Conservation (phyloP, 2,329 filamentous ascomycete genomes). For the Aspergillus sp. region DNA sequence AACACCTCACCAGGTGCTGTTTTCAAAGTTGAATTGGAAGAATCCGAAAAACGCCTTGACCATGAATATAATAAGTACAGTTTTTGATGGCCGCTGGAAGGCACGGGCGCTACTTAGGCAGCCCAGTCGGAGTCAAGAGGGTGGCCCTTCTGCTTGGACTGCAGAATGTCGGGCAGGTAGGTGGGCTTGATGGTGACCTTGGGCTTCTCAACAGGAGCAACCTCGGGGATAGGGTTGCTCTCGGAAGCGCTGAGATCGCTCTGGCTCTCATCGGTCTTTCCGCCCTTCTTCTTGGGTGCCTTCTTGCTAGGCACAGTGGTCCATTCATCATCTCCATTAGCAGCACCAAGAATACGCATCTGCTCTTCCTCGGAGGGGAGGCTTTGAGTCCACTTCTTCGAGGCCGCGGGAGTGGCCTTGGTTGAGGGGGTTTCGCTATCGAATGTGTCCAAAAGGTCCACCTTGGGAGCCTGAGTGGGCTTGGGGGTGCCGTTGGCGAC, state of each 20-base stretch:
- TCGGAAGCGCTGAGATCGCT: conserved; percentile 42
- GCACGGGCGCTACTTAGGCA: conserved; percentile 18
- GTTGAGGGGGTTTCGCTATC: conserved; percentile 19
- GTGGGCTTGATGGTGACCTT: conserved; percentile 32
- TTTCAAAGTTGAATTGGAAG: conserved; percentile 6
- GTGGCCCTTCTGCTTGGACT: conserved; percentile 33
- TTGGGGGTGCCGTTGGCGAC: conserved; percentile 18
- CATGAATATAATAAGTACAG: conserved; percentile 30
- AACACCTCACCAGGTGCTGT: conserved; percentile 12
- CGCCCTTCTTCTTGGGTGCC: conserved; percentile 48
- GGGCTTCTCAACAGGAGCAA: conserved; percentile 23
- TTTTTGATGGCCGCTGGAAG: background rate
- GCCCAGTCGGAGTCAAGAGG: conserved; percentile 44
- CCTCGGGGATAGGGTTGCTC: conserved; percentile 19
- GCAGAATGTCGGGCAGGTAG: conserved; percentile 28
- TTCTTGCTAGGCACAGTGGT: conserved; percentile 61
- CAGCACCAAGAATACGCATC: conserved; percentile 46
- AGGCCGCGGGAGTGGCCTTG: conserved; percentile 15
- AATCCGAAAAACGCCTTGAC: conserved; percentile 26
- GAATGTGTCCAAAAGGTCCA: conserved; percentile 41
- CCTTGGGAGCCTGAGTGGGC: conserved; percentile 12
- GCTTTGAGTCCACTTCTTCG: conserved; percentile 41
- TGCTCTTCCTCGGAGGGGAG: conserved; percentile 60
- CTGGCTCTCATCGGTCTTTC: conserved; percentile 37
- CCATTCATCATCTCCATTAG: conserved; percentile 47